Evolutionary conservation across 2,329 filamentous ascomycete species (phyloP).

Genomic region (Apiospora sp.): DNA sequence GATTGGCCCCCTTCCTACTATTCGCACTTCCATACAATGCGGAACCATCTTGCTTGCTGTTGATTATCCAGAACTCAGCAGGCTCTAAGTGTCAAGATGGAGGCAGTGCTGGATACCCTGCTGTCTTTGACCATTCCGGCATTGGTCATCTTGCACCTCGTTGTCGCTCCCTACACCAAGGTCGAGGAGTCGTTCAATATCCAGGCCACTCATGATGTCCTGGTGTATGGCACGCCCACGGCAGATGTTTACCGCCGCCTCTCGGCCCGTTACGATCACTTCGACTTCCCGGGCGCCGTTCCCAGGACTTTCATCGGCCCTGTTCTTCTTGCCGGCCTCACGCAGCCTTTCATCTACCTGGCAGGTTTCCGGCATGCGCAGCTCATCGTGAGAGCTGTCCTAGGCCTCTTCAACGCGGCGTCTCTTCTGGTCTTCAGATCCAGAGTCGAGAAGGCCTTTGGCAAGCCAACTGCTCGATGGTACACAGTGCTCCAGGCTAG

Average conservation of each 20-base stretch:
- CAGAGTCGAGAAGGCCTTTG: constrained; percentile 72
- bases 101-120: constrained; percentile 49
- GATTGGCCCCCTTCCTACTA: neutral
- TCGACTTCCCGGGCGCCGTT: constrained; percentile 88
- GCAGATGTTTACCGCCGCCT: constrained; percentile 62
- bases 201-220: constrained; percentile 90
- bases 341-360: constrained; percentile 69
- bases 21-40: neutral
- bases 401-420: constrained; percentile 79
- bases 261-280: constrained; percentile 80
- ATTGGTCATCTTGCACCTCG: constrained; percentile 73
- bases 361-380: constrained; percentile 64
- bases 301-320: constrained; percentile 90
- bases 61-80: neutral
- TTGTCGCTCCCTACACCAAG: constrained; percentile 87
- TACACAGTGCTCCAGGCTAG: constrained; percentile 79
- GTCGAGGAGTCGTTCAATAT: constrained; percentile 99
- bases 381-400: constrained; percentile 73
- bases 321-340: constrained; percentile 75
- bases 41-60: neutral
- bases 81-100: constrained; percentile 21
- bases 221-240: constrained; percentile 79
- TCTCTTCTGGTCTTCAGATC: constrained; percentile 72
- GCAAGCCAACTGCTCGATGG: constrained; percentile 75
- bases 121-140: constrained; percentile 67